phyloP scores from a whole-genome alignment of 2,329 filamentous ascomycete species.

The Alternaria gansuensis region DNA sequence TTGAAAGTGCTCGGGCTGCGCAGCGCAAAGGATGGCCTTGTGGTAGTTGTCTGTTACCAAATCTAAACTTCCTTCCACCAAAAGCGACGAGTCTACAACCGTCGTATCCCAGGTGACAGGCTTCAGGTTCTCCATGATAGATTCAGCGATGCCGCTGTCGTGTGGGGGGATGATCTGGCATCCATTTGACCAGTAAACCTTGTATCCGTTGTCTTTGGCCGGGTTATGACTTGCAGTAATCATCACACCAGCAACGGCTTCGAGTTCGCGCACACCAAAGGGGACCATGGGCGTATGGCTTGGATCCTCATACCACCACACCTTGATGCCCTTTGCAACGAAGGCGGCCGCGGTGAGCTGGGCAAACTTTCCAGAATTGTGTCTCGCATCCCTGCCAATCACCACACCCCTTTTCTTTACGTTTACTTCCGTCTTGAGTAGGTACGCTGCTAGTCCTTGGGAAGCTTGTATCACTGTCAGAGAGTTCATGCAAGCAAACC shows the following conservation, averaged over 20 bases:
- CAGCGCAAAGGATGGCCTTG: slow-evolving; percentile 55
- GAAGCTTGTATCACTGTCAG: slow-evolving; percentile 70
- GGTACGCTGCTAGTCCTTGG: slow-evolving; percentile 69
- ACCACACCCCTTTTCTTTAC: slow-evolving; percentile 62
- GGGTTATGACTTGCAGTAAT: slow-evolving; percentile 73
- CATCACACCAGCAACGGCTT: slow-evolving; percentile 69
- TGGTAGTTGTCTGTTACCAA: slow-evolving; percentile 57
- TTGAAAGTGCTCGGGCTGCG: slow-evolving; percentile 38
- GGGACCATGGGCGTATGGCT: slow-evolving; percentile 70
- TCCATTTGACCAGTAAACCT: slow-evolving; percentile 72
- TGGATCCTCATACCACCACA: slow-evolving; percentile 66
- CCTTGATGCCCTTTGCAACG: slow-evolving; percentile 65
- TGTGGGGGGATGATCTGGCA: slow-evolving; percentile 72
- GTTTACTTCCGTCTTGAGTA: slow-evolving; percentile 58
- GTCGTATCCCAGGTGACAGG: slow-evolving; percentile 61
- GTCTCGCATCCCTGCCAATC: slow-evolving; percentile 69
- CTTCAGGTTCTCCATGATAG: slow-evolving; percentile 64
- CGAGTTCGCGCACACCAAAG: slow-evolving; percentile 64
- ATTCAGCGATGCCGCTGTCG: slow-evolving; percentile 65
- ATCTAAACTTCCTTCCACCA: slow-evolving; percentile 55
- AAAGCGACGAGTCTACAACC: slow-evolving; percentile 53
- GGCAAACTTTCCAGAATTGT: slow-evolving; percentile 70
- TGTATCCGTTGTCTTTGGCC: slow-evolving; percentile 71
- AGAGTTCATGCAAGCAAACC: slow-evolving; percentile 68
- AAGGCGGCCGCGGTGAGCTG: slow-evolving; percentile 68